Evolutionary conservation across 306 rosid genomes (phyloP), one percentile per base, ranked within the genome.

Genomic region (Lithocarpus polystachyus): DNA sequence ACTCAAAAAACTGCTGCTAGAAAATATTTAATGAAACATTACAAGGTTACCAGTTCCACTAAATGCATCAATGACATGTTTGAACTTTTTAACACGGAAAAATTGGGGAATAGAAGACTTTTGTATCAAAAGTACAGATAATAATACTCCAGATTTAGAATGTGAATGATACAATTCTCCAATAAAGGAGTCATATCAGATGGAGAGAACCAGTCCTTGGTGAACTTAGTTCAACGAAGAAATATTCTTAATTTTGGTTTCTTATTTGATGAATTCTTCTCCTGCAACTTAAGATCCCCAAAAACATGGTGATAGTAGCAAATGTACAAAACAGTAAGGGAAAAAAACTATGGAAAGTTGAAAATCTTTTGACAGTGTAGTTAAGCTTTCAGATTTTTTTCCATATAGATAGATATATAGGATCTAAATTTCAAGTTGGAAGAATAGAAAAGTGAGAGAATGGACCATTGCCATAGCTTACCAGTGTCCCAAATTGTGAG

Each of bases 401-500:
- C 6, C 43, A 15, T 9, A 19, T 22, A 33, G 8, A 10, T 15
- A 35, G 26, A 68, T n/a, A n/a, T n/a, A n/a, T 35, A 19, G 37
- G 67, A 2, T 68, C n/a, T 35, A 35, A 2, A 68, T 19, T 33
- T 35, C 17, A 19, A 9, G 37, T 35, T 68, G 48, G 37, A 71
- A 14, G 15, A 59, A 71, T 12, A 5, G 14, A 45, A 45, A 67
- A 77, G 79, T 26, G 31, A 35, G 40, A 56, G 65, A 80, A 40
- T 80, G 43, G 53, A 69, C 59, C 0, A 51, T 18, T 28, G 51
- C 26, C 1, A 56, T 18, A 33, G 54, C 45, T 86, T 89, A 96
- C 99, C 99, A 20, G 99, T 96, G 73, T 96, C 99, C 99, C 99
- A 96, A 71, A 96, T 93, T n/a, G 96, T 96, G 81, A 96, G 84